Evolutionary conservation across 2,329 filamentous ascomycete species (phyloP).

Genomic region (Aspergillus pseudoglaucus): DNA sequence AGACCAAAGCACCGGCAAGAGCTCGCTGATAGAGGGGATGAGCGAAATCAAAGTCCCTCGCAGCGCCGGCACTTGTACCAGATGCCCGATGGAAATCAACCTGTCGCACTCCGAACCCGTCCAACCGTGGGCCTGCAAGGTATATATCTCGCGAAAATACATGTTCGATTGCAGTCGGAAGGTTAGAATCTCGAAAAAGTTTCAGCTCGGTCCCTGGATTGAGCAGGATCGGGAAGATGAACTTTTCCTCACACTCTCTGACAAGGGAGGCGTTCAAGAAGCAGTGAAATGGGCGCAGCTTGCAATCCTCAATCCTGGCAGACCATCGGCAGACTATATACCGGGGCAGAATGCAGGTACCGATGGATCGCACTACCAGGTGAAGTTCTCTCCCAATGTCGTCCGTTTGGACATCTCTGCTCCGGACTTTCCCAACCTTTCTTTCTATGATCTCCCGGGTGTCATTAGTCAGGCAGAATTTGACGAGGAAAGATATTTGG

Average conservation of each 20-base stretch:
- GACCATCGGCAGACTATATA: conserved; percentile 48
- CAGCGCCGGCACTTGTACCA: conserved; percentile 66
- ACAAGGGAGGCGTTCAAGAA: conserved; percentile 58
- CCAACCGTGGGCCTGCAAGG: conserved; percentile 57
- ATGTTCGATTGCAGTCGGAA: conserved; percentile 36
- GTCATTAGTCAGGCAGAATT: conserved; percentile 66
- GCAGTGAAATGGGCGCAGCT: conserved; percentile 69
- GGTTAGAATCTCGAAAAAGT: conserved; percentile 44
- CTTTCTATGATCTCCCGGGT: conserved; percentile 80
- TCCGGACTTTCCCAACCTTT: conserved; percentile 63
- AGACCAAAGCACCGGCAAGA: conserved; percentile 81
- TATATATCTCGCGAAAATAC: conserved; percentile 63
- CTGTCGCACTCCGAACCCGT: conserved; percentile 48
- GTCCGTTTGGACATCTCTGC: conserved; percentile 70
- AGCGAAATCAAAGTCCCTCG: conserved; percentile 64
- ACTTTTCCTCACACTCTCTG: conserved; percentile 58
- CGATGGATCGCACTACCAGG: conserved; percentile 32
- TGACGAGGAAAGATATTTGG: conserved; percentile 60
- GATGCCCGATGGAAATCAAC: conserved; percentile 75
- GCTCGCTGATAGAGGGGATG: conserved; percentile 57
- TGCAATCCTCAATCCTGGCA: conserved; percentile 64
- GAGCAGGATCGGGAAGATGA: conserved; percentile 41
- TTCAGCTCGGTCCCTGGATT: conserved; percentile 59
- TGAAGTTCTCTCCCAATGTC: conserved; percentile 75
- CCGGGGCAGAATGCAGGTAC: conserved; percentile 42